Conservation (phyloP, 2,329 filamentous ascomycete genomes). For the Fusarium sororula region DNA sequence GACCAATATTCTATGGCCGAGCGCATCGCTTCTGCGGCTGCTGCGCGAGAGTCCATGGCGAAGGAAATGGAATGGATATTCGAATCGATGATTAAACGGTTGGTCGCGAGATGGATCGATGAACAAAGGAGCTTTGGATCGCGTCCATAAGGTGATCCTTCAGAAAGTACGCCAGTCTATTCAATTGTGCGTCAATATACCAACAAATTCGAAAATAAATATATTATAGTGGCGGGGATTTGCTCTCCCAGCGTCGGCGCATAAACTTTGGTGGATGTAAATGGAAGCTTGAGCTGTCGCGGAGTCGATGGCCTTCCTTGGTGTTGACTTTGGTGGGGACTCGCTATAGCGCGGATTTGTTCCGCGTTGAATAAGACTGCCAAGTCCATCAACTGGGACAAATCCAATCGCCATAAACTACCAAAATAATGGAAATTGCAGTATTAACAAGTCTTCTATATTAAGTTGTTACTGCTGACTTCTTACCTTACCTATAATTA, state of each 20-base stretch:
- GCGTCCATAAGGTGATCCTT: conserved; percentile 10
- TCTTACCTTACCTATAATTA: not conserved
- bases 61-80: not conserved
- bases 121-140: conserved; percentile 10
- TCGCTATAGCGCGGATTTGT: conserved; percentile 16
- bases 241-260: conserved; percentile 8
- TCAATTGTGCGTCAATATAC: not conserved
- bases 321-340: conserved; percentile 26
- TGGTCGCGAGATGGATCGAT: not conserved
- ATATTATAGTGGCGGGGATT: not conserved
- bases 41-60: conserved; percentile 41
- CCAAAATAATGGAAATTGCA: not conserved
- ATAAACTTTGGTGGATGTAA: conserved; percentile 9
- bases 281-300: conserved; percentile 24
- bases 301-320: not conserved
- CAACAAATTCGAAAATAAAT: not conserved
- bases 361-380: conserved; percentile 1
- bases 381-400: not conserved
- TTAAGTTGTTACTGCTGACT: not conserved
- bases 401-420: not conserved
- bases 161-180: not conserved
- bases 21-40: conserved; percentile 38
- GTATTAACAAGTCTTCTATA: not conserved
- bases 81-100: not conserved
- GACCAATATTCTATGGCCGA: conserved; percentile 56